These are phyloP conservation scores for Hypseocharis bilobata DNA, from an alignment of 441 rosid genomes.

Conservation along the genomic window DNA sequence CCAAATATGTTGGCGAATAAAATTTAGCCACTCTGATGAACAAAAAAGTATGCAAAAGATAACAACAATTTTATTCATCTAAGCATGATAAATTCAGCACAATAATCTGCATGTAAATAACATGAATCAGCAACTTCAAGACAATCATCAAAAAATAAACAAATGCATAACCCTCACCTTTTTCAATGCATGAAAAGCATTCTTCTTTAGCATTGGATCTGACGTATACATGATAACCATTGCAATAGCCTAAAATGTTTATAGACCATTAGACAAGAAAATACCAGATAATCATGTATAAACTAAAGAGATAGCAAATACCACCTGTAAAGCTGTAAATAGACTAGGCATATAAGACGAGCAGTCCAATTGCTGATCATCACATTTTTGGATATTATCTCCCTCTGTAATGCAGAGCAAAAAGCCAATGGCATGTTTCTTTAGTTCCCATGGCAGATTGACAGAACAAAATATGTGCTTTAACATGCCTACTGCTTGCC, in stretches of 20 bases:
- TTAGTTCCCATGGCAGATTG: slow-evolving; percentile 57
- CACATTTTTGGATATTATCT: slow-evolving; percentile 26
- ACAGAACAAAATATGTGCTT: slow-evolving; percentile 48
- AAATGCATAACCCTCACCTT: slow-evolving; percentile 33
- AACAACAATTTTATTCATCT: background rate
- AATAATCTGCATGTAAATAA: background rate
- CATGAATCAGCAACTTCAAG: background rate
- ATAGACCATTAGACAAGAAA: slow-evolving; percentile 18
- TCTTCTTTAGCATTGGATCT: slow-evolving; percentile 43
- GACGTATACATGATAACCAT: slow-evolving; percentile 52
- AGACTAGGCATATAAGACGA: slow-evolving; percentile 46
- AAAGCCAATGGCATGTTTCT: slow-evolving; percentile 51
- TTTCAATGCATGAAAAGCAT: slow-evolving; percentile 63
- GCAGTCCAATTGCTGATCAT: slow-evolving; percentile 36
- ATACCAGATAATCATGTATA: slow-evolving; percentile 10
- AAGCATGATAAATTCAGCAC: background rate
- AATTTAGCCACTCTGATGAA: background rate
- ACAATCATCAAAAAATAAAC: slow-evolving; percentile 4
- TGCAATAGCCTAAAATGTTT: slow-evolving; percentile 46
- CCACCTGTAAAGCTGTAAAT: slow-evolving; percentile 61
- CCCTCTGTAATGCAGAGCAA: slow-evolving; percentile 49
- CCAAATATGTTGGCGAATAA: background rate
- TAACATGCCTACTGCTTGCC: slow-evolving; percentile 72
- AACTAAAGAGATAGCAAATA: slow-evolving; percentile 16
- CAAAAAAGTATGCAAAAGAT: background rate